Evolutionary conservation across 2,329 filamentous ascomycete species (phyloP).

Genomic region (Metarhizium sp.): DNA sequence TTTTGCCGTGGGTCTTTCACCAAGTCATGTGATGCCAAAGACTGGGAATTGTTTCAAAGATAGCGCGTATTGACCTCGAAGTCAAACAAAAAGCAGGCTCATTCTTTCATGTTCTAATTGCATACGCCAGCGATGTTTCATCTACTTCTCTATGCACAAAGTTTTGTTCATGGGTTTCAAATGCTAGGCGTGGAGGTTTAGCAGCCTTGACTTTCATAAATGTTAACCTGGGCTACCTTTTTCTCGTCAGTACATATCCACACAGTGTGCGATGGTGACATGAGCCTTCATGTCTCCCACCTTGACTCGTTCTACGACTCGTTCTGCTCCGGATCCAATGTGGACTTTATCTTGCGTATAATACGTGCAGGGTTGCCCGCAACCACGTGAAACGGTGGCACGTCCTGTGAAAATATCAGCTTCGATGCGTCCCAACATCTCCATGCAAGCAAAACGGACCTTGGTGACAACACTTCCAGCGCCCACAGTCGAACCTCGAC

Average conservation of each 20-base stretch:
- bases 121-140: too few relatives aligned
- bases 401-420: conserved; percentile 19
- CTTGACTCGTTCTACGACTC: not conserved
- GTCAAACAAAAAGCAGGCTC: too few relatives aligned
- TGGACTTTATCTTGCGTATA: conserved; percentile 4
- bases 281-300: not conserved
- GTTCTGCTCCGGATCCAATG: not conserved
- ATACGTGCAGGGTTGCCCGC: conserved; percentile 16
- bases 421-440: conserved; percentile 43
- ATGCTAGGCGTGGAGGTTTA: too few relatives aligned
- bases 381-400: conserved; percentile 18
- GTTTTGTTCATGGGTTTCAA: too few relatives aligned
- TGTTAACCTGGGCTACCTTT: too few relatives aligned
- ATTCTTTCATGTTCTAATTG: too few relatives aligned
- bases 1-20: not conserved
- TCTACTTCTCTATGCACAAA: too few relatives aligned
- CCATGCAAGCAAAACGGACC: conserved; percentile 49
- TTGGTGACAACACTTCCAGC: conserved; percentile 80
- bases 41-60: not conserved
- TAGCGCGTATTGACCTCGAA: too few relatives aligned
- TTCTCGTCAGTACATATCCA: too few relatives aligned
- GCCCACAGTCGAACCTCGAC: conserved; percentile 63
- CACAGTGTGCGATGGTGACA: too few relatives aligned
- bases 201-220: too few relatives aligned
- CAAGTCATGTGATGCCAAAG: conserved; percentile 6